phyloP scores from a whole-genome alignment of 768 basidiomycete species.

The Mycena filopes region DNA sequence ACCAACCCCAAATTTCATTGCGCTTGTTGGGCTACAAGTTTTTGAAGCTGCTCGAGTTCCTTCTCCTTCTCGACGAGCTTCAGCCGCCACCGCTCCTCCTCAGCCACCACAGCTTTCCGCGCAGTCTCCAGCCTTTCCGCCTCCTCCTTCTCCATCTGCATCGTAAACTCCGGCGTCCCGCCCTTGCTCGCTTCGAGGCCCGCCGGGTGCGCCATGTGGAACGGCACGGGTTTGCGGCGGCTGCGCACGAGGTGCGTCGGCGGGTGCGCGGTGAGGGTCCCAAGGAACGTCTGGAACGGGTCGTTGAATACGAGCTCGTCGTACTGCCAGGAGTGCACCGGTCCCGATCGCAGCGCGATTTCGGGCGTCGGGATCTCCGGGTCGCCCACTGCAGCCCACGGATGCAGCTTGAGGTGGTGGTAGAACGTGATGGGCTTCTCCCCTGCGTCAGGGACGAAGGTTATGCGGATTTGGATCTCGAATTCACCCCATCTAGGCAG shows the following conservation, averaged over 20 bases:
- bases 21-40: slow-evolving; percentile 51
- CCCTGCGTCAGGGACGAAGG: slow-evolving; percentile 87
- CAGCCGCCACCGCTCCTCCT: slow-evolving; percentile 79
- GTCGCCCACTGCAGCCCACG: slow-evolving; percentile 76
- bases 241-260: slow-evolving; percentile 82
- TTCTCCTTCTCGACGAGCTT: slow-evolving; percentile 84
- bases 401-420: slow-evolving; percentile 96
- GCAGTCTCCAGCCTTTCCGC: slow-evolving; percentile 82
- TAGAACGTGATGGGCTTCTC: slow-evolving; percentile 91
- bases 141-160: slow-evolving; percentile 89
- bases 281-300: slow-evolving; percentile 88
- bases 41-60: slow-evolving; percentile 78
- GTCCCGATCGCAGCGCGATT: slow-evolving; percentile 71
- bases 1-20: slow-evolving; percentile 1
- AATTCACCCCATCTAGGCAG: slow-evolving; percentile 93
- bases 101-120: slow-evolving; percentile 71
- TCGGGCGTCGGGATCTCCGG: slow-evolving; percentile 77
- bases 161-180: slow-evolving; percentile 85
- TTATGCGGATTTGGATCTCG: slow-evolving; percentile 92
- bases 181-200: slow-evolving; percentile 74
- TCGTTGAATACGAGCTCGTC: slow-evolving; percentile 98
- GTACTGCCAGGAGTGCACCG: slow-evolving; percentile 98
- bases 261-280: slow-evolving; percentile 81
- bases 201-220: slow-evolving; percentile 72
- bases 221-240: slow-evolving; percentile 73